These are phyloP conservation scores for Clathrospora elynae DNA, from an alignment of 2,329 filamentous ascomycete species.

Conservation along the genomic window DNA sequence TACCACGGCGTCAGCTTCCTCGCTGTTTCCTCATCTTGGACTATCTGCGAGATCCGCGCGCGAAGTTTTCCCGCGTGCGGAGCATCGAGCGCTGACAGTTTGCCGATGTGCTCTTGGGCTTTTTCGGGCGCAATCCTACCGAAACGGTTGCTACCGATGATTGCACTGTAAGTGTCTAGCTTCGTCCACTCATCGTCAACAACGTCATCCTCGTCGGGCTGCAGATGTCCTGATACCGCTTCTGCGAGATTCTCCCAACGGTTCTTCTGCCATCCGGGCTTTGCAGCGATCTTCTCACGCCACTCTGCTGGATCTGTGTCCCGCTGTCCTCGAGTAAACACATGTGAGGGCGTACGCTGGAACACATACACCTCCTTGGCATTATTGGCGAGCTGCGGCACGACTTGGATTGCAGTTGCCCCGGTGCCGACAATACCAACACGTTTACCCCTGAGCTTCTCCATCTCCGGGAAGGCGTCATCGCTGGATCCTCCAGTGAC, in stretches of 20 bases:
- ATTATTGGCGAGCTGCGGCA: constrained; percentile 50
- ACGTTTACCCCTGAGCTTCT: constrained; percentile 44
- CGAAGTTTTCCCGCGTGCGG: constrained; percentile 52
- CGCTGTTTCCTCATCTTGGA: constrained; percentile 58
- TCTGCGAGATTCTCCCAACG: constrained; percentile 52
- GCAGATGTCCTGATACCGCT: constrained; percentile 34
- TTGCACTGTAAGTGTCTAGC: constrained; percentile 45
- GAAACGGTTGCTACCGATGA: constrained; percentile 21
- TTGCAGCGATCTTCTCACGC: constrained; percentile 38
- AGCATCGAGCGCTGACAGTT: constrained; percentile 51
- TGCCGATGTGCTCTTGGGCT: constrained; percentile 46
- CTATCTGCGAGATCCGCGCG: constrained; percentile 53
- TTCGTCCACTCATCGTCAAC: constrained; percentile 57
- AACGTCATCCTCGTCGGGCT: constrained; percentile 43
- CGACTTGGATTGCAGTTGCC: constrained; percentile 50
- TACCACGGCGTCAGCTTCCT: constrained; percentile 63
- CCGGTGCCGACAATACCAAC: constrained; percentile 55
- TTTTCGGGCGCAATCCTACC: constrained; percentile 45
- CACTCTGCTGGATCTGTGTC: constrained; percentile 53
- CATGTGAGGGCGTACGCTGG: constrained; percentile 52
- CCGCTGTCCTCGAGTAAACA: constrained; percentile 43
- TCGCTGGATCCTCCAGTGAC: constrained; percentile 47
- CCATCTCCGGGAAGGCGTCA: constrained; percentile 32
- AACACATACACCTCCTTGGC: constrained; percentile 50
- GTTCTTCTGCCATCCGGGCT: constrained; percentile 55